Base-by-base conservation (phyloP, 495 filamentous ascomycete genomes). In the Bathelium albidoporum region DNA sequence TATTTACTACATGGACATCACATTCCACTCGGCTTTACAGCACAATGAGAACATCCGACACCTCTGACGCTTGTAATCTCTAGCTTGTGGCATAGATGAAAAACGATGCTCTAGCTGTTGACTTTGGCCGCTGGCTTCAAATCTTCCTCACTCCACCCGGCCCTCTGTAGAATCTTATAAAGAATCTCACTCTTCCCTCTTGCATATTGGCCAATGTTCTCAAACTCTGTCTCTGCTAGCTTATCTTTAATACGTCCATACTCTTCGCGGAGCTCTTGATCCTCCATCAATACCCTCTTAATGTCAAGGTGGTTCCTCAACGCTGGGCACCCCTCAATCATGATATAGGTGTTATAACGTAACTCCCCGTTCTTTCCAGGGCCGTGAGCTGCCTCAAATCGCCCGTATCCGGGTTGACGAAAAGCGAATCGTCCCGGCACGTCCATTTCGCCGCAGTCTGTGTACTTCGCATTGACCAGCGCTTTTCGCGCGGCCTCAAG, bases 241-340 rank as follows among this genome's bases (percentile, higher is more conserved):
- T 31, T 43, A 4, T 63, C n/a, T 59, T 71, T 71, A 1, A 71
- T 43, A 1, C 20, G 12, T n/a, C 31, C 67, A 39, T 71, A 71
- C 65, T 71, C 67, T n/a, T 69, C 67, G 26, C 67, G 20, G 11
- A 71, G 34, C 9, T 24, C 60, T 3, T 14, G 2, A 65, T 71
- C 59, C 3, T 32, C n/a, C 16, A 62, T 44, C 16, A 71, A 58
- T 20, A 65, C 64, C 20, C 69, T 61, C 10, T 65, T 59, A 1
- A 71, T 55, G 10, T 49, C 64, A 16, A 71, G 64, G 58, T 71
- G 69, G 45, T 71, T 71, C 22, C 67, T 52, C 4, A 63, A 28
- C 29, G 64, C 52, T 20, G 63, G 45, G 28, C 61, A 62, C 2
- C 67, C 67, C 5, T 71, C 64, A 18, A 71, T 64, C 20, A 62